Base-by-base conservation (phyloP, 306 rosid species). In the Hippophae gyantsensis region DNA sequence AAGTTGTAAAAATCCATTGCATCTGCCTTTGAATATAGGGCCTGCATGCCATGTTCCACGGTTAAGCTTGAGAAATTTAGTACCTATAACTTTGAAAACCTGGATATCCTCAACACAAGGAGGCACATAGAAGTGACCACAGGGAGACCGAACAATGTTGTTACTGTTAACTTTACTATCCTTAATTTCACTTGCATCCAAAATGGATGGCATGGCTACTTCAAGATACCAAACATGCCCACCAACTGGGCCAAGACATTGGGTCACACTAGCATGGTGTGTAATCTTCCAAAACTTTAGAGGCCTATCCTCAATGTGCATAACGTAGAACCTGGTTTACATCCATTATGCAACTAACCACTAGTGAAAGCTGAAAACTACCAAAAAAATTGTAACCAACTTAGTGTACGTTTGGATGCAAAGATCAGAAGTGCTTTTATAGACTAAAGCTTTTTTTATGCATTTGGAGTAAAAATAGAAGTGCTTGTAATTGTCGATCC, bases 11-110 rank as follows among this genome's bases (percentile, higher is more conserved):
- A 92, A 69, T 83, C 87, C 82, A 84, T 81, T 0, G 75, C 9
- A 11, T 52, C 61, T 43, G 58, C 70, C 76, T 70, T 18, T 79
- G 68, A 85, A 92, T 55, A 87, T 70, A 64, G 98, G 98, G 38
- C 98, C 98, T 3, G 93, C 96, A 27, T 92, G 98, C 98, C 96
- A 92, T 52, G 98, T 92, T 65, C 96, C 98, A 0, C 32, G 70
- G 26, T 85, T 69, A 57, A 85, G 87, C 93, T 85, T 85, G 42
- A 92, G 78, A 71, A 85, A 92, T 60, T 85, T 87, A 27, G 84
- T 43, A 62, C 96, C 93, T 43, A 80, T 41, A 63, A 92, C 70
- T 77, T 69, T 87, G 70, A 85, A 92, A 64, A 78, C 86, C 0
- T 68, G 74, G 57, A 85, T 76, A 53, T 80, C 86, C 47, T 86